A percentile compares a stretch with the other conserved stretches of the same genome.
These are phyloP conservation scores for Klebsormidium nitens DNA, from an alignment of 139 green algal species.

Conservation along the genomic window DNA sequence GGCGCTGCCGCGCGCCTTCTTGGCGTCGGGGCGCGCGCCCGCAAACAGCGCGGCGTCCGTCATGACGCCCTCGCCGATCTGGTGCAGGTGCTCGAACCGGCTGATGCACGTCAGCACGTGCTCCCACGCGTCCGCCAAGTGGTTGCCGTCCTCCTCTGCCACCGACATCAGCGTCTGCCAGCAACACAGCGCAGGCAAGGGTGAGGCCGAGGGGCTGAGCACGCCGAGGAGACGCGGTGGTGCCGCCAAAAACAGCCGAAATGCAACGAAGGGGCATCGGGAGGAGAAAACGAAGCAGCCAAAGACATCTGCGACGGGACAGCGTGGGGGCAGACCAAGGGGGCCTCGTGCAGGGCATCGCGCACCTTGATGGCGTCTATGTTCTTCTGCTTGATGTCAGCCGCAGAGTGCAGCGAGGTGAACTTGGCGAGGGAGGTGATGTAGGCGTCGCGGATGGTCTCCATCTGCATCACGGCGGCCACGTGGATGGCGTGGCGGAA, in stretches of 20 bases:
- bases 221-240: background rate
- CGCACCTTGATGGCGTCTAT: conserved; percentile 48
- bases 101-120: conserved; percentile 88
- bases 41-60: conserved; percentile 80
- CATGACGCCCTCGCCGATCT: conserved; percentile 71
- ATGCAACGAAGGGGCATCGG: background rate
- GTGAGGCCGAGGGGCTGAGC: background rate
- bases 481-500: conserved; percentile 53
- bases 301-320: too few relatives aligned
- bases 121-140: conserved; percentile 63
- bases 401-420: conserved; percentile 64
- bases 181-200: too few relatives aligned
- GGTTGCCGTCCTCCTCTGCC: conserved; percentile 41
- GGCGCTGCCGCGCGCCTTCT: conserved; percentile 8
- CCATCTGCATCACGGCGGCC: conserved; percentile 70
- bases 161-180: conserved; percentile 30
- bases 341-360: conserved; percentile 5
- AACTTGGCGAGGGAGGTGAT: conserved; percentile 66
- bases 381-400: conserved; percentile 78
- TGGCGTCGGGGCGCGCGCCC: conserved; percentile 4
- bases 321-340: too few relatives aligned
- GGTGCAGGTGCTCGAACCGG: conserved; percentile 86
- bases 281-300: too few relatives aligned
- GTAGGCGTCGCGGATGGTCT: conserved; percentile 79
- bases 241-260: background rate